A percentile compares a stretch with the other conserved stretches of the same genome.
phyloP scores from a whole-genome alignment of 2,329 filamentous ascomycete genomes.

The Pestalotiopsis sp. region DNA sequence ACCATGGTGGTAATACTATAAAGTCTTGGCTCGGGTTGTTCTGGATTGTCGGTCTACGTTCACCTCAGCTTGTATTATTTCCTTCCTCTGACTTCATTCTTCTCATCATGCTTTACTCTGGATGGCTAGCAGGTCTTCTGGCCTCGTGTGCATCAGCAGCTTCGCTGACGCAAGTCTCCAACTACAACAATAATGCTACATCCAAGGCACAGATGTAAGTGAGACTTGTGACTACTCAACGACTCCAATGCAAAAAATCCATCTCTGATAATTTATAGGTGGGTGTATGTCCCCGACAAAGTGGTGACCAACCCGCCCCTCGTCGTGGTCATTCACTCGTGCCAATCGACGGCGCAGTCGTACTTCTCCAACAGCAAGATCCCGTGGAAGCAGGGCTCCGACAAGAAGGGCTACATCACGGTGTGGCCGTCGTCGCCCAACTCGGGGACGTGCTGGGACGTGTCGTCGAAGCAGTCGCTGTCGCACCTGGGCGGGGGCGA shows the following conservation, averaged over 20 bases:
- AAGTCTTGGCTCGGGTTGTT: not conserved
- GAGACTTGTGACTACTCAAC: not conserved
- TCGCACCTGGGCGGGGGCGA: conserved; percentile 37
- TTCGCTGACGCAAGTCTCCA: conserved; percentile 33
- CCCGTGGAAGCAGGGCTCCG: conserved; percentile 36
- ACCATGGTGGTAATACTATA: not conserved
- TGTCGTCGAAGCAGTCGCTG: conserved; percentile 46
- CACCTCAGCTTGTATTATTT: not conserved
- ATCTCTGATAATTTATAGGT: conserved; percentile 22
- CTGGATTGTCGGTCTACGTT: not conserved
- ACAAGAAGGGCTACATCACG: conserved; percentile 40
- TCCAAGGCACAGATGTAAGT: conserved; percentile 38
- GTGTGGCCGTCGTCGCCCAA: conserved; percentile 56
- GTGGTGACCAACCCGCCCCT: conserved; percentile 35
- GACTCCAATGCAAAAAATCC: conserved; percentile 11
- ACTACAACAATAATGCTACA: conserved; percentile 38
- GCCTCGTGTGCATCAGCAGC: conserved; percentile 18
- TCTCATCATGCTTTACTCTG: not conserved
- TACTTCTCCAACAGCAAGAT: conserved; percentile 39
- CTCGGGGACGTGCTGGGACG: conserved; percentile 58
- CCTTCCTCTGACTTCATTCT: not conserved
- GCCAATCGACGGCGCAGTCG: conserved; percentile 37
- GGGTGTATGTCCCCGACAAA: conserved; percentile 38
- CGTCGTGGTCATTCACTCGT: conserved; percentile 40
- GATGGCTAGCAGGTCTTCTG: not conserved